A percentile compares a stretch with the other conserved stretches of the same genome.
Conservation (phyloP, 768 basidiomycete species). For the Lenzites betulinus region DNA sequence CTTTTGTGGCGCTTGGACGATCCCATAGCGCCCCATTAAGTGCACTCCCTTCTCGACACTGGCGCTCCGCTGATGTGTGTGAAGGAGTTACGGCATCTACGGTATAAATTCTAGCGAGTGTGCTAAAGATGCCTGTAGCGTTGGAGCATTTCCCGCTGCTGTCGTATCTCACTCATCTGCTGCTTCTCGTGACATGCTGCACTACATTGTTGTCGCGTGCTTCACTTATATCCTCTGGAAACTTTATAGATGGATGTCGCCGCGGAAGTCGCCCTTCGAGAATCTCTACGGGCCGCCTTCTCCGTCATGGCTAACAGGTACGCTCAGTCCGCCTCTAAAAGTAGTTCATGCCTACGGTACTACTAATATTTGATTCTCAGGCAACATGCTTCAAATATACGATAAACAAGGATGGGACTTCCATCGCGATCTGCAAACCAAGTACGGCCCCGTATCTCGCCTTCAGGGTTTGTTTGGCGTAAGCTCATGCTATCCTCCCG, state of each 20-base stretch:
- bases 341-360: too few relatives aligned
- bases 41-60: too few relatives aligned
- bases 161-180: too few relatives aligned
- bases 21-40: too few relatives aligned
- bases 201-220: neutral
- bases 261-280: slow-evolving; percentile 4
- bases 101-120: too few relatives aligned
- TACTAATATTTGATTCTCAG: too few relatives aligned
- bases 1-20: too few relatives aligned
- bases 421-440: slow-evolving; percentile 1
- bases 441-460: slow-evolving; percentile 11
- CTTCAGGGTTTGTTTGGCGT: slow-evolving; percentile 14
- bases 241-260: neutral
- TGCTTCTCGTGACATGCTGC: slow-evolving; percentile 3
- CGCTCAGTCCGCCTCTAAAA: too few relatives aligned
- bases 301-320: slow-evolving; percentile 2
- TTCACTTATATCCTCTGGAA: neutral
- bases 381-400: slow-evolving; percentile 10
- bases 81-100: too few relatives aligned
- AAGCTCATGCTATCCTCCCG: neutral
- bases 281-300: slow-evolving; percentile 18
- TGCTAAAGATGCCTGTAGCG: too few relatives aligned
- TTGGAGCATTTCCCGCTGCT: too few relatives aligned
- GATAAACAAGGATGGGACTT: slow-evolving; percentile 13
- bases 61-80: too few relatives aligned